Evolutionary conservation across 2,329 filamentous ascomycete species (phyloP).

Genomic region (Zelopaecilomyces penicillatus): DNA sequence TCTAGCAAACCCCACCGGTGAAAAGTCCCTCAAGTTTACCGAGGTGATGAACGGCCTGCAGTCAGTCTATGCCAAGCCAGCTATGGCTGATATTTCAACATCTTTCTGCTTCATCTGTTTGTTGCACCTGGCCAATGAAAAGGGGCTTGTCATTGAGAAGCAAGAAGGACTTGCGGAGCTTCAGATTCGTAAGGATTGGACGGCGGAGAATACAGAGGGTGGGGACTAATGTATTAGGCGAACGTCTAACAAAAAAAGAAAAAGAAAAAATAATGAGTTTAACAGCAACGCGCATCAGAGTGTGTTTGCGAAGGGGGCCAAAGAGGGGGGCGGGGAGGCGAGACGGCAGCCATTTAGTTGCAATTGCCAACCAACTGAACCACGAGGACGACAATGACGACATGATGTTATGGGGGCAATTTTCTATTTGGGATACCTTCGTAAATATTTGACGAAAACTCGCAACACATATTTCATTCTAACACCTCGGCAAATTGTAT

Average conservation of each 20-base stretch:
- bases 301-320: too few species aligned
- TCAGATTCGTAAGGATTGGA: slow-evolving; percentile 54
- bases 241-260: background rate
- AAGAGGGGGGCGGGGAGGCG: too few species aligned
- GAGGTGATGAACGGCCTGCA: slow-evolving; percentile 85
- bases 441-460: too few species aligned
- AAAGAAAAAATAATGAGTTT: background rate
- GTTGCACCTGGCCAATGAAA: slow-evolving; percentile 86
- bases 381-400: too few species aligned
- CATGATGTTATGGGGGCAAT: too few species aligned
- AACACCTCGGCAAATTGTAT: too few species aligned
- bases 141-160: slow-evolving; percentile 70
- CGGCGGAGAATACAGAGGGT: slow-evolving; percentile 45
- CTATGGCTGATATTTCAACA: slow-evolving; percentile 91
- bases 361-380: too few species aligned
- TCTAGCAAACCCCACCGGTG: slow-evolving; percentile 24
- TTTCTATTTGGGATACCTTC: too few species aligned
- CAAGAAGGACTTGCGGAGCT: slow-evolving; percentile 50
- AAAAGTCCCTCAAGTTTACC: slow-evolving; percentile 70
- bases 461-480: too few species aligned
- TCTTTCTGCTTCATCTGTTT: slow-evolving; percentile 89
- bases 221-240: slow-evolving; percentile 16
- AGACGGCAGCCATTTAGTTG: too few species aligned
- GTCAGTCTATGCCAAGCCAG: slow-evolving; percentile 72
- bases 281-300: too few species aligned